Base-by-base conservation (phyloP, 2,329 filamentous ascomycete genomes). In the Cordyceps cicadae region DNA sequence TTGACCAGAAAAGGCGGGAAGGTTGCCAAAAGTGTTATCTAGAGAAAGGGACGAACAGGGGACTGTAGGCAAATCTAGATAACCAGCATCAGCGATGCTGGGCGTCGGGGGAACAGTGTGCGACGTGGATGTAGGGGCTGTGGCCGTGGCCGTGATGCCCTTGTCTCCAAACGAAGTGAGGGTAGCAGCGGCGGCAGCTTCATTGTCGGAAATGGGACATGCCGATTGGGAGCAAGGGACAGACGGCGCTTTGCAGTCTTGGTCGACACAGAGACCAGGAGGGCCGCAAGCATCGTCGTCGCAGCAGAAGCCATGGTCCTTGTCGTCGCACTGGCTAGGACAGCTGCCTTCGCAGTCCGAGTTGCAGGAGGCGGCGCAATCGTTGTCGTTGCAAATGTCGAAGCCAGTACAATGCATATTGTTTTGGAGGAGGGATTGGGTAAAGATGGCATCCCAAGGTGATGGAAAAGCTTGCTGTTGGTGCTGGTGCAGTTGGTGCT, bases 251-350 rank as follows among this genome's bases (percentile, higher is more conserved):
- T 71, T 68, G 63, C 76, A 78, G 43, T 72, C 68, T 53, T 75
- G 69, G 64, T 76, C 72, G 57, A 75, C 66, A 59, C 77, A 79
- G 37, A 75, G 66, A 39, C 75, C 72, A 17, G 72, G 68, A 9
- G 68, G 67, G 7, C 64, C 67, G 62, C 72, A 74, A n/a, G 67
- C 65, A 15, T 67, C 67, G 57, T 75, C 71, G 32, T 70, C 70
- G 60, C 75, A 77, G 54, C 72, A 72, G 50, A 74, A 67, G 53
- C 64, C 70, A 21, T 67, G 67, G 26, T 68, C 67, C 24, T 63
- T 65, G 5, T 71, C 70, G 48, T 68, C 72, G 54, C 72, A 76
- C 49, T 75, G 67, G 63, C 70, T 72, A 45, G 67, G 66, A 53
- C 74, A 75, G 41, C 65, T 70, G 51, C 66, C 68, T 7, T 68